These are phyloP conservation scores for Crithidia sp. DNA, from an alignment of 208 protist species.

Conservation along the genomic window DNA sequence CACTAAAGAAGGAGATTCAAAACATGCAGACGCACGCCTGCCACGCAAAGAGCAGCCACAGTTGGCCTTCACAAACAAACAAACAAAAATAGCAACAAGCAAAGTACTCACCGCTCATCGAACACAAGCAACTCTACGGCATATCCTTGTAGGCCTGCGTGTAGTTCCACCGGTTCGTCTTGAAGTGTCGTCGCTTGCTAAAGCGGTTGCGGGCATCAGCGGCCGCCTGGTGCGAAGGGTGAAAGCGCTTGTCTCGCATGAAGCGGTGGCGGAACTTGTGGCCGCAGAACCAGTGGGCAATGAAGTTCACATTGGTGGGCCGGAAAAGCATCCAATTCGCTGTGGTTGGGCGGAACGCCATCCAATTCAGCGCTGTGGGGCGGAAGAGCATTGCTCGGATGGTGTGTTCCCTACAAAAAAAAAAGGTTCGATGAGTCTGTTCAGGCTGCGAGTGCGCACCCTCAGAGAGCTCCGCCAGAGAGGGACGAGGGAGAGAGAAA, in stretches of 20 bases:
- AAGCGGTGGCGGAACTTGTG: constrained; percentile 88
- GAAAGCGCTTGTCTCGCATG: constrained; percentile 91
- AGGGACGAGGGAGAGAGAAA: too few species aligned
- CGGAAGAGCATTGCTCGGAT: constrained; percentile 24
- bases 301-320: constrained; percentile 51
- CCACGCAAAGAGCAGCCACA: too few species aligned
- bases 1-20: background rate
- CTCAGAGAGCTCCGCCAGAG: too few species aligned
- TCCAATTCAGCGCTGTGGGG: constrained; percentile 17
- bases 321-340: constrained; percentile 47
- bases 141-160: constrained; percentile 92
- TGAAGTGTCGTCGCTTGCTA: constrained; percentile 82
- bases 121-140: constrained; percentile 43
- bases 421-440: too few species aligned
- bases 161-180: constrained; percentile 93
- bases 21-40: background rate
- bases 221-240: constrained; percentile 78
- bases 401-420: too few species aligned
- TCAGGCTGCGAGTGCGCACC: too few species aligned
- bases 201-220: constrained; percentile 83
- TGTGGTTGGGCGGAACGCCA: constrained; percentile 39
- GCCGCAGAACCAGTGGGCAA: constrained; percentile 90
- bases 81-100: too few species aligned
- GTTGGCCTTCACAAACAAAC: too few species aligned
- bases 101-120: too few species aligned